Evolutionary conservation across 129 eudicot species (phyloP).

Genomic region (Flaveria ramosissima): DNA sequence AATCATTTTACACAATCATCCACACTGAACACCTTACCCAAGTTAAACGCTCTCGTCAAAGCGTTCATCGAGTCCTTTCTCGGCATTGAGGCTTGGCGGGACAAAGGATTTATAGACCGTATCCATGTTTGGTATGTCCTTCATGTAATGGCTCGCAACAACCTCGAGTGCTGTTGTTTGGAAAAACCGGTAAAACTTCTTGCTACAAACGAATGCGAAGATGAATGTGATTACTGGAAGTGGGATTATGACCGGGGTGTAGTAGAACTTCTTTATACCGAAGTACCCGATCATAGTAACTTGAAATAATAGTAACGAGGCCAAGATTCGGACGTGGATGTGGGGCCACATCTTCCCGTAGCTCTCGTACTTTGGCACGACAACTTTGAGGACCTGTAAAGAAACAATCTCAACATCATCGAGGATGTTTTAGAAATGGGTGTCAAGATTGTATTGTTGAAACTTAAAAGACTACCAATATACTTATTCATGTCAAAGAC

Average conservation of each 20-base stretch:
- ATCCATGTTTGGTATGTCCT: constrained; percentile 82
- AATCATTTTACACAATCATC: constrained; percentile 2
- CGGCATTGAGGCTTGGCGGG: constrained; percentile 62
- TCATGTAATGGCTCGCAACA: constrained; percentile 43
- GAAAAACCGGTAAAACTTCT: constrained; percentile 68
- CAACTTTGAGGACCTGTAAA: constrained; percentile 70
- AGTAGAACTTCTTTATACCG: constrained; percentile 48
- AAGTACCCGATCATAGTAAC: constrained; percentile 83
- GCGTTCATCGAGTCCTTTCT: constrained; percentile 44
- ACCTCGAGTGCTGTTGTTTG: constrained; percentile 69
- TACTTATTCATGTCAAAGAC: neutral
- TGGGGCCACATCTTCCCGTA: constrained; percentile 95
- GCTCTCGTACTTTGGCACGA: constrained; percentile 78
- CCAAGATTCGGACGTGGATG: constrained; percentile 60
- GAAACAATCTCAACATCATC: neutral
- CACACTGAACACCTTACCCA: neutral
- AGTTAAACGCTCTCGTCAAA: constrained; percentile 42
- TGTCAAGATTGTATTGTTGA: neutral
- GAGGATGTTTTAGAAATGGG: neutral
- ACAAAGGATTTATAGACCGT: constrained; percentile 52
- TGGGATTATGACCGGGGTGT: constrained; percentile 51
- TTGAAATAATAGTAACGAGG: constrained; percentile 65
- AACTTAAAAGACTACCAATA: neutral
- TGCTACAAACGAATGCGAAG: constrained; percentile 57
- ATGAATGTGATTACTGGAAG: constrained; percentile 66